Percentiles rank a stretch among this genome's conserved stretches.
Evolutionary conservation across 2,329 filamentous ascomycete species (phyloP).

Genomic region (Waltergamsia citrina): DNA sequence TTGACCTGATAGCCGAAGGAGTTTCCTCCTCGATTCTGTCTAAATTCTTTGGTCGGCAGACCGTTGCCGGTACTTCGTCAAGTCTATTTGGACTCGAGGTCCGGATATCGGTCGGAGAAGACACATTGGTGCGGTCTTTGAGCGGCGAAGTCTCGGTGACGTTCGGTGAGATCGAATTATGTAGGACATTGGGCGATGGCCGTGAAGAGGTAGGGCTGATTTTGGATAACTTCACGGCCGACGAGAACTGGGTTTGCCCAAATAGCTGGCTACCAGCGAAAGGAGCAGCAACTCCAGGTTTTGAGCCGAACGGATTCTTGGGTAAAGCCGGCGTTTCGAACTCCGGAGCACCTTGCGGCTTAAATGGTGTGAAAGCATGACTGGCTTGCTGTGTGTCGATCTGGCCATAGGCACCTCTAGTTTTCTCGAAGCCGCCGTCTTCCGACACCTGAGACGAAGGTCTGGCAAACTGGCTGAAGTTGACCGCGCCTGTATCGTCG

Average conservation of each 20-base stretch:
- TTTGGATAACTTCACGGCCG: conserved; percentile 29
- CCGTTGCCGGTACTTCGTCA: conserved; percentile 18
- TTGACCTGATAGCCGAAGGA: conserved; percentile 12
- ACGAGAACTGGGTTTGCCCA: conserved; percentile 43
- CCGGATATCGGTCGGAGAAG: conserved; percentile 29
- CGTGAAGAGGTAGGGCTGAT: conserved; percentile 48
- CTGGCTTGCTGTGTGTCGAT: conserved; percentile 21
- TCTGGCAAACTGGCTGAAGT: conserved; percentile 27
- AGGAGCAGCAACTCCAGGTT: conserved; percentile 20
- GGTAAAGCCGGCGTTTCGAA: conserved; percentile 38
- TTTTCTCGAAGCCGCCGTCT: conserved; percentile 27
- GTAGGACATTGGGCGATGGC: conserved; percentile 40
- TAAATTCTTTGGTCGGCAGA: conserved; percentile 10
- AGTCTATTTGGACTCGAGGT: conserved; percentile 30
- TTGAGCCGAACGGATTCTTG: conserved; percentile 35
- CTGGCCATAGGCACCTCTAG: conserved; percentile 28
- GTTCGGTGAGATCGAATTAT: conserved; percentile 36
- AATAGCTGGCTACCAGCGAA: conserved; percentile 41
- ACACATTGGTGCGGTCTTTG: conserved; percentile 36
- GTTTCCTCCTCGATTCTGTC: conserved; percentile 13
- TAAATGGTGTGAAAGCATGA: conserved; percentile 17
- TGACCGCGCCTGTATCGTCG: conserved; percentile 40
- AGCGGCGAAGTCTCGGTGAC: conserved; percentile 35
- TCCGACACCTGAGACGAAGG: conserved; percentile 32
- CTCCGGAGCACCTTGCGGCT: conserved; percentile 1